Evolutionary conservation across 345 rosid genomes (phyloP).

Genomic region (Boechera retrofracta): DNA sequence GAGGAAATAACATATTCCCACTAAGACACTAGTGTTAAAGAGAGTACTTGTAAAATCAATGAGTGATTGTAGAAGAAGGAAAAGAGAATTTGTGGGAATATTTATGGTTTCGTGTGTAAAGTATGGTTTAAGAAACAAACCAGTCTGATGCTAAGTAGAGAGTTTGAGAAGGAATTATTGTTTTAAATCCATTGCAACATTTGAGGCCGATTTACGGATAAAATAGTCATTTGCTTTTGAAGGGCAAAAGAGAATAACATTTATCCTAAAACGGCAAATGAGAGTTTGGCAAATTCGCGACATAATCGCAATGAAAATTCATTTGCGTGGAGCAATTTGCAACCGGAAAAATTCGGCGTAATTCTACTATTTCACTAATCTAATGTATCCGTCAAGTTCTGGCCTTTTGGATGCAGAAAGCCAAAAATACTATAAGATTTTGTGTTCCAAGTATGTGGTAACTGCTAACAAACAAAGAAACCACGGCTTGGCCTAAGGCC

Average conservation of each 20-base stretch:
- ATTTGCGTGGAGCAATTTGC: too few relatives aligned
- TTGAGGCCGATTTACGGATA: too few relatives aligned
- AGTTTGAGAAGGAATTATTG: background rate
- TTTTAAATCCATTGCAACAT: too few relatives aligned
- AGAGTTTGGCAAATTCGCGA: too few relatives aligned
- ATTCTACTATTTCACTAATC: background rate
- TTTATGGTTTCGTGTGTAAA: background rate
- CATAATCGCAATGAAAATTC: too few relatives aligned
- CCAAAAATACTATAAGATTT: background rate
- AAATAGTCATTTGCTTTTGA: too few relatives aligned
- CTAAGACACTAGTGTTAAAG: background rate
- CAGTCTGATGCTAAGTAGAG: background rate
- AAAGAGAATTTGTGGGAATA: background rate
- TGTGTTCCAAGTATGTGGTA: background rate
- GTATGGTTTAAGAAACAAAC: slow-evolving; percentile 3
- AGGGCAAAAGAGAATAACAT: too few relatives aligned
- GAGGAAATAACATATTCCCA: slow-evolving; percentile 14
- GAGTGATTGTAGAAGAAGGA: background rate
- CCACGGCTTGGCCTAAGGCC: background rate
- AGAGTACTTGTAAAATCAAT: background rate
- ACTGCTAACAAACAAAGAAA: background rate
- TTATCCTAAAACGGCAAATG: too few relatives aligned
- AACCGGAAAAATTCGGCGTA: too few relatives aligned
- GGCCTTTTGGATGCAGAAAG: background rate
- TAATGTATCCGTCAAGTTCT: background rate